Evolutionary conservation across 345 rosid species (phyloP), one percentile per base, ranked within the genome.

Genomic region (Nephelium lappaceum): DNA sequence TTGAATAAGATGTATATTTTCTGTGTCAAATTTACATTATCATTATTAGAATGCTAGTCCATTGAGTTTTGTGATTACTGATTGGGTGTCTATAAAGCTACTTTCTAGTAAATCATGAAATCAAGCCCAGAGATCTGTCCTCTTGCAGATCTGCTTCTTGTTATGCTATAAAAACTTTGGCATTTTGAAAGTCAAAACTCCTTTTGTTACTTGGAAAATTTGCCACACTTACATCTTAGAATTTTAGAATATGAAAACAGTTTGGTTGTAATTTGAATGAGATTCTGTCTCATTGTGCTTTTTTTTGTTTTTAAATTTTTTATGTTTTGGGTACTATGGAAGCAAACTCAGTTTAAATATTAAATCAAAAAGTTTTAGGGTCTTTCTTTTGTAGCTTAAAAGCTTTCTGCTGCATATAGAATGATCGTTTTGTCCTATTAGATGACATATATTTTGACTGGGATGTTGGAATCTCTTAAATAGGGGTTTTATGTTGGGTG

Each of bases 401-500:
- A 83, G 67, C 74, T 81, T 79, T 78, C 70, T 73, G 71, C 53
- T 83, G 47, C 87, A 31, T 80, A 80, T 84, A 71, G 82, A 85
- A 79, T 82, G 19, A 81, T 81, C 75, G 86, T 67, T 84, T 87
- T 89, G 77, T 69, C 82, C 77, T 68, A 81, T 81, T 85, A 69
- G 78, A 60, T 87, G 88, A 83, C 78, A 79, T 72, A 58, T 84
- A 57, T 88, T 87, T 91, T 89, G 88, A 89, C 87, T 82, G 77
- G 81, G 74, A 82, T 83, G 87, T 84, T 90, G 93, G 88, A 90
- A 89, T 89, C 90, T 93, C 87, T 93, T 88, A 88, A 91, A 88
- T 93, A 90, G 93, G 97, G 85, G 87, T 82, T 86, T 89, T 90
- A 86, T 93, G 79, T 91, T 88, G 93, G 93, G 89, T 91, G 74